These are phyloP conservation scores for Digitaria exilis DNA, from an alignment of 202 grass and related monocot species.

Conservation along the genomic window DNA sequence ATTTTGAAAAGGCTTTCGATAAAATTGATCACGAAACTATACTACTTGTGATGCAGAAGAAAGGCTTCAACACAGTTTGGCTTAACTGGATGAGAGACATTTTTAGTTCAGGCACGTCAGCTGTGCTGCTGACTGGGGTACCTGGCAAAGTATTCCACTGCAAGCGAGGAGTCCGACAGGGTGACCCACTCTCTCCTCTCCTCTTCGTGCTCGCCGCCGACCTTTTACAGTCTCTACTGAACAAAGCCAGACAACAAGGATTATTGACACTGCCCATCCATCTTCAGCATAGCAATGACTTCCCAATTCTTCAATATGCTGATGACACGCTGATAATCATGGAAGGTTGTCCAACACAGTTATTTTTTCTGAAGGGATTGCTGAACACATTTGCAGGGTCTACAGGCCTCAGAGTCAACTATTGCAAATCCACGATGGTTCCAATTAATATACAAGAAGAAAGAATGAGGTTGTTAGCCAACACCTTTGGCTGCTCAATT, in stretches of 20 bases:
- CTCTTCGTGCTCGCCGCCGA: not conserved
- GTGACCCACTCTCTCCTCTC: not conserved
- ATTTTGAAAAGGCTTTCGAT: not conserved
- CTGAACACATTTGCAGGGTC: rapidly evolving
- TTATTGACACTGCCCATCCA: not conserved
- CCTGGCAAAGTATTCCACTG: not conserved
- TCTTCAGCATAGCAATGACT: not conserved
- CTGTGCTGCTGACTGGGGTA: not conserved
- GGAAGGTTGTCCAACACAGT: not conserved
- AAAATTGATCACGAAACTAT: not conserved
- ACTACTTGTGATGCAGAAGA: rapidly evolving
- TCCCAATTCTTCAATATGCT: not conserved
- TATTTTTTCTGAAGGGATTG: rapidly evolving
- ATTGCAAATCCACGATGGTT: not conserved
- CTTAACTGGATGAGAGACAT: not conserved
- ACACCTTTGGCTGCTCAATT: not conserved
- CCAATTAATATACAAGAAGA: not conserved
- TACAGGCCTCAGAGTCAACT: not conserved
- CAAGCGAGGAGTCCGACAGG: not conserved
- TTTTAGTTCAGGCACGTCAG: not conserved
- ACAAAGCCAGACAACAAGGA: not conserved
- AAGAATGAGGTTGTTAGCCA: rapidly evolving
- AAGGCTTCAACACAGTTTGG: not conserved
- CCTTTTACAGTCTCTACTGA: not conserved
- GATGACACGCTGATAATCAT: not conserved